These are phyloP conservation scores for Aquanectria penicillioides DNA, from an alignment of 2,329 filamentous ascomycete genomes.

Conservation along the genomic window DNA sequence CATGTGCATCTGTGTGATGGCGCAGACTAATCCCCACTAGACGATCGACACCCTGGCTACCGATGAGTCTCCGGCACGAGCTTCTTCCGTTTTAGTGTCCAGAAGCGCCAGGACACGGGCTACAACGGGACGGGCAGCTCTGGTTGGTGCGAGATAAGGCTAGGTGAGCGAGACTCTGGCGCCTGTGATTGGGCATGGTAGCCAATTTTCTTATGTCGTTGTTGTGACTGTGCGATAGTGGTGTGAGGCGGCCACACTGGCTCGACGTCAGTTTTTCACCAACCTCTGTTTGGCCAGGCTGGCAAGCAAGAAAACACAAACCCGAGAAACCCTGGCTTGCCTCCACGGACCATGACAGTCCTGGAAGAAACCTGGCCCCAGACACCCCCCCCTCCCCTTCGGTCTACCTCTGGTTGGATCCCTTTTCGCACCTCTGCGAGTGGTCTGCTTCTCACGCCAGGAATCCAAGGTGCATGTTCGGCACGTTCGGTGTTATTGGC, in stretches of 20 bases:
- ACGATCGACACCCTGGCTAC: constrained; percentile 37
- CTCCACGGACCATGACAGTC: constrained; percentile 4
- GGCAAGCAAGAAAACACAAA: constrained; percentile 7
- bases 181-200: constrained; percentile 49
- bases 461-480: constrained; percentile 24
- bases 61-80: constrained; percentile 38
- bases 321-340: constrained; percentile 11
- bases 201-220: constrained; percentile 55
- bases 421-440: constrained; percentile 8
- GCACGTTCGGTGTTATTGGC: constrained; percentile 21
- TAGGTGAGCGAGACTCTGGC: constrained; percentile 24
- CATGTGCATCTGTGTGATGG: constrained; percentile 39
- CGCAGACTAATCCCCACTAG: constrained; percentile 34
- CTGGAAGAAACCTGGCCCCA: constrained; percentile 9
- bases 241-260: constrained; percentile 29
- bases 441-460: constrained; percentile 39
- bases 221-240: constrained; percentile 47
- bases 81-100: constrained; percentile 40
- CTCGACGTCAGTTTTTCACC: constrained; percentile 10
- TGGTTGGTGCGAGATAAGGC: constrained; percentile 58
- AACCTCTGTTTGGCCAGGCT: constrained; percentile 2
- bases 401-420: constrained; percentile 12
- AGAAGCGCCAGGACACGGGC: constrained; percentile 19
- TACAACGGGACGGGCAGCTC: constrained; percentile 24
- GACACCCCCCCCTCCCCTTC: not conserved